Evolutionary conservation across 2,329 filamentous ascomycete genomes (phyloP), one percentile per base, ranked within the genome.

Genomic region (Ambrosiella xylebori): DNA sequence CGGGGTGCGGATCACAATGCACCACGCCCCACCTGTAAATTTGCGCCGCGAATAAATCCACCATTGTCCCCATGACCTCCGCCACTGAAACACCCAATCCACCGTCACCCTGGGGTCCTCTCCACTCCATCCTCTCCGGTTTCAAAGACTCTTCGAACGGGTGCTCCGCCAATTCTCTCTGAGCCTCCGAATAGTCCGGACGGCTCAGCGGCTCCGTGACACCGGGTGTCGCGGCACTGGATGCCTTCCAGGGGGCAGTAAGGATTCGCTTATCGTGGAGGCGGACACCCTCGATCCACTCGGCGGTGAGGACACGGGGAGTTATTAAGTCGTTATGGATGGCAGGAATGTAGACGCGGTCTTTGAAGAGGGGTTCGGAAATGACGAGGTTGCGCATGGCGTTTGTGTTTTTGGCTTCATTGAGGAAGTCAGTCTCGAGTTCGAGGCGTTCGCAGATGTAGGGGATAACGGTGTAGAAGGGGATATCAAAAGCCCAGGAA

Each of bases 11-110:
- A 68, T 98, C 93, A 71, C 91, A 96, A 73, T 98, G 91, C 0
- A 97, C 87, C 49, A 87, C 79, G 11, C 93, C 93, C 87, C 88
- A 97, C 63, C 95, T 84, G 74, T 96, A 98, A 78, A 97, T 97
- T 67, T 97, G 91, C 1, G 88, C 90, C n/a, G 85, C 87, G 74
- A 97, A 98, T 39, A 97, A 78, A 68, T 96, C 91, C 54, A 96
- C 81, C 82, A 97, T 96, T 38, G 88, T 96, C 5, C 85, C 86
- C 93, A 97, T 97, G 60, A 96, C 88, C 60, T 91, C 85, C 66
- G 86, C 86, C 37, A 88, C 75, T 7, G 81, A 82, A 2, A 98
- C 74, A 0, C 93, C 93, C 0, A 97, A 79, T 0, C 93, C 93
- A 54, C 90, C 91, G 61, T 80, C 82, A 35, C 81, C 79, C 54